Base-by-base conservation (phyloP, 352 stramenopile species). In the Thalassiosira mediterranea region DNA sequence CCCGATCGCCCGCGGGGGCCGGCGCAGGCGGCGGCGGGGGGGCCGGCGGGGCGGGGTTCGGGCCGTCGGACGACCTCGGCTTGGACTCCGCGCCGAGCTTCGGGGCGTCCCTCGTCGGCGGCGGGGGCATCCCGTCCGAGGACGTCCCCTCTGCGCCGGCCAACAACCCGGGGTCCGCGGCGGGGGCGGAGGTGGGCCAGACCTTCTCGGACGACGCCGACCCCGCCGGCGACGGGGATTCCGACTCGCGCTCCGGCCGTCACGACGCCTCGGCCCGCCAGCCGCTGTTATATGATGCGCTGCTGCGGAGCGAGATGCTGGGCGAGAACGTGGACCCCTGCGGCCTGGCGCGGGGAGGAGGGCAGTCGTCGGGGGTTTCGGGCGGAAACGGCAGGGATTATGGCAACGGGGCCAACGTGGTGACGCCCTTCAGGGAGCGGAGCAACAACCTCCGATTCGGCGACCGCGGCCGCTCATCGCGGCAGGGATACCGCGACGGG, bases 241-340 rank as follows among this genome's bases (percentile, higher is more conserved):
- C 17, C 48, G 26, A 62, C 64, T 32, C 70, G 58, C 31, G 21
- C 17, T 0, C 8, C 17, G 4, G 64, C 67, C 65, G 51, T 47
- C 64, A 86, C 32, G 63, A 64, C 40, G 47, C 57, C 0, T 59
- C 61, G 1, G 69, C 67, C 19, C 74, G 77, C 26, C 78, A 84
- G 25, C 71, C 76, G 15, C 63, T 79, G n/a, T 48, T 90, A 0
- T 79, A 89, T 31, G 87, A 91, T 72, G 71, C 76, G 0, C 38
- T 92, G 29, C 54, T 92, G 2, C 72, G 87, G 1, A 87, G 76
- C 10, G 87, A 92, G 76, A 58, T 92, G 29, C 56, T 92, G 17
- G 82, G 82, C n/a, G 84, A 90, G 73, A 91, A 90, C 65, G 63
- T 90, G 17, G 79, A 85, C 73, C 81, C 82, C 4, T n/a, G n/a